A percentile compares a stretch with the other conserved stretches of the same genome.
These are phyloP conservation scores for Trypanosoma rangeli DNA, from an alignment of 208 protist species.

Conservation along the genomic window DNA sequence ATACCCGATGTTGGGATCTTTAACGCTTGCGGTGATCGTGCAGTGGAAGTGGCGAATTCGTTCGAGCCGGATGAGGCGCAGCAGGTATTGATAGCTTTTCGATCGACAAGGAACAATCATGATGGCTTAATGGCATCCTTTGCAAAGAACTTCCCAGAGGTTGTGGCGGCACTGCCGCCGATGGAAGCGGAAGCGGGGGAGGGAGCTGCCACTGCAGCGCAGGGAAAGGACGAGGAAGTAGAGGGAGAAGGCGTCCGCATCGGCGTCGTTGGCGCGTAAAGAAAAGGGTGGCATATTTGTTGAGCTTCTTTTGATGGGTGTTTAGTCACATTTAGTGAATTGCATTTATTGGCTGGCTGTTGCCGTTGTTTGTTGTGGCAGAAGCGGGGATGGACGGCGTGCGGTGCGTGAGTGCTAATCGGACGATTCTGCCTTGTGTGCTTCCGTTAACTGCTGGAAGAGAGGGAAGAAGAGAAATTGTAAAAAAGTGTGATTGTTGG, in stretches of 20 bases:
- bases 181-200: background rate
- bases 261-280: background rate
- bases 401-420: background rate
- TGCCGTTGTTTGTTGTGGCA: background rate
- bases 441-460: too few species aligned
- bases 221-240: background rate
- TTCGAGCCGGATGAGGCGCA: constrained; percentile 46
- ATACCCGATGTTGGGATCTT: constrained; percentile 44
- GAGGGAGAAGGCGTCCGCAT: background rate
- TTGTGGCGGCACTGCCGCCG: constrained; percentile 6
- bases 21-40: constrained; percentile 45
- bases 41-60: constrained; percentile 25
- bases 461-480: too few species aligned
- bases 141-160: constrained; percentile 35
- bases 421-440: background rate
- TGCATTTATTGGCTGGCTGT: background rate
- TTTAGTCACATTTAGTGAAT: background rate
- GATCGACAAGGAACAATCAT: constrained; percentile 27
- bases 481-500: too few species aligned
- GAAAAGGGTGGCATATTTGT: background rate
- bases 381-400: background rate
- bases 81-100: constrained; percentile 32
- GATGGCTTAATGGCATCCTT: constrained; percentile 29
- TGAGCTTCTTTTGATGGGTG: background rate
- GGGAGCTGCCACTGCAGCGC: background rate